Conservation (phyloP, 169 alveolate species). For the Cryptosporidium sp. region DNA sequence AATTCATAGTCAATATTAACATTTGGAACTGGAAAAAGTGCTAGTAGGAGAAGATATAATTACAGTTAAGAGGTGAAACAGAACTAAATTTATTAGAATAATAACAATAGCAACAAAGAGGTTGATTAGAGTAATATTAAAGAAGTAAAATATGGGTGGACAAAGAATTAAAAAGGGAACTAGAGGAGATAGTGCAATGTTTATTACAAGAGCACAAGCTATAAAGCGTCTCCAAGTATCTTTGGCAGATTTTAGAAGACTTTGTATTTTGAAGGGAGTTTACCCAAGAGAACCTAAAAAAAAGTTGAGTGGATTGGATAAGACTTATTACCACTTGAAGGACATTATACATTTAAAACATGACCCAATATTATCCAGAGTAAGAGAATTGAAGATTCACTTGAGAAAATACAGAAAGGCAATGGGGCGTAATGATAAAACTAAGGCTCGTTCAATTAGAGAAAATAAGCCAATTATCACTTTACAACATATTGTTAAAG, state of each 20-base stretch:
- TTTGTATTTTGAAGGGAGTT: constrained; percentile 98
- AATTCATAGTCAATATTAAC: background rate
- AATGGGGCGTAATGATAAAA: constrained; percentile 87
- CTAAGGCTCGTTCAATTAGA: constrained; percentile 86
- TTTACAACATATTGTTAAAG: constrained; percentile 94
- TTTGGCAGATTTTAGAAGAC: constrained; percentile 93
- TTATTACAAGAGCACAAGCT: constrained; percentile 91
- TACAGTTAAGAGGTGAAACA: background rate
- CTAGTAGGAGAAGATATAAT: background rate
- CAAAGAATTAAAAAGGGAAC: constrained; percentile 86
- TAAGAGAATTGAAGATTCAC: constrained; percentile 91
- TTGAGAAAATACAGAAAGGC: constrained; percentile 91
- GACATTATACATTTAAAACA: constrained; percentile 91
- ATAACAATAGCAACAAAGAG: background rate
- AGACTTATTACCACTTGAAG: constrained; percentile 92
- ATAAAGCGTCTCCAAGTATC: constrained; percentile 90
- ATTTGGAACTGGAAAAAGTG: background rate
- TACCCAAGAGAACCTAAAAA: constrained; percentile 98
- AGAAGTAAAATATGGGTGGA: constrained; percentile 54
- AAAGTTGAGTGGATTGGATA: constrained; percentile 87
- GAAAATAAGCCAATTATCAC: constrained; percentile 91
- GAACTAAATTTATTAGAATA: background rate
- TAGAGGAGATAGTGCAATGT: constrained; percentile 91
- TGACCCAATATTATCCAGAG: constrained; percentile 88
- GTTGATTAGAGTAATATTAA: background rate